Evolutionary conservation across 192 early-diverging fungal genomes (phyloP).

Genomic region (Bifiguratus adelaidae): DNA sequence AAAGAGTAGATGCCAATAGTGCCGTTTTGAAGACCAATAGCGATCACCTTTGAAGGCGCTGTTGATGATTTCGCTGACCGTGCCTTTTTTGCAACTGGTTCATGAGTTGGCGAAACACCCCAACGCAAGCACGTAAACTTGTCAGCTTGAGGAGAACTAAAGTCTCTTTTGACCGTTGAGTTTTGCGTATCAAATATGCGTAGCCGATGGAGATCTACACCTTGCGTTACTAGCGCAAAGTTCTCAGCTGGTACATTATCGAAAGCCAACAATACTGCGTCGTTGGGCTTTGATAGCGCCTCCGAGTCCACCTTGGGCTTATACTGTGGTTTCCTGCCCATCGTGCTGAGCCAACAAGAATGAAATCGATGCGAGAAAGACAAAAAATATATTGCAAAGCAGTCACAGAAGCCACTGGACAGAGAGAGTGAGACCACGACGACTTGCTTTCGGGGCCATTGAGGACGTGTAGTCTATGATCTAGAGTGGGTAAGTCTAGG

Average conservation of each 20-base stretch:
- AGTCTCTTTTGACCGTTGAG: constrained; percentile 37
- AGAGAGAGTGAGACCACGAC: too few species aligned
- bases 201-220: constrained; percentile 41
- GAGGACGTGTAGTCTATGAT: too few species aligned
- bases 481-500: constrained; percentile 47
- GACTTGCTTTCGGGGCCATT: too few species aligned
- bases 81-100: constrained; percentile 25
- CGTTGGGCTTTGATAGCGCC: constrained; percentile 17
- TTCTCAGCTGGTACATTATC: constrained; percentile 20
- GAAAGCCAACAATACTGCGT: constrained; percentile 22
- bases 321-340: constrained; percentile 21
- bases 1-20: constrained; percentile 36
- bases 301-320: constrained; percentile 23
- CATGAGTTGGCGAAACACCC: constrained; percentile 6
- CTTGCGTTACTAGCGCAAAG: constrained; percentile 41
- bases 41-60: constrained; percentile 23
- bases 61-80: constrained; percentile 3
- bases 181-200: constrained; percentile 39
- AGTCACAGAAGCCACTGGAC: too few species aligned
- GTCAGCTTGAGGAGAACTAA: constrained; percentile 30
- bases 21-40: constrained; percentile 37
- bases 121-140: constrained; percentile 39
- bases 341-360: not conserved
- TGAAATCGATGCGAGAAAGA: constrained; percentile 38
- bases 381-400: constrained; percentile 51